Percentiles rank a stretch among this genome's conserved stretches.
phyloP scores from a whole-genome alignment of 1,139 yeast genomes.

The Geotrichum europaeum region DNA sequence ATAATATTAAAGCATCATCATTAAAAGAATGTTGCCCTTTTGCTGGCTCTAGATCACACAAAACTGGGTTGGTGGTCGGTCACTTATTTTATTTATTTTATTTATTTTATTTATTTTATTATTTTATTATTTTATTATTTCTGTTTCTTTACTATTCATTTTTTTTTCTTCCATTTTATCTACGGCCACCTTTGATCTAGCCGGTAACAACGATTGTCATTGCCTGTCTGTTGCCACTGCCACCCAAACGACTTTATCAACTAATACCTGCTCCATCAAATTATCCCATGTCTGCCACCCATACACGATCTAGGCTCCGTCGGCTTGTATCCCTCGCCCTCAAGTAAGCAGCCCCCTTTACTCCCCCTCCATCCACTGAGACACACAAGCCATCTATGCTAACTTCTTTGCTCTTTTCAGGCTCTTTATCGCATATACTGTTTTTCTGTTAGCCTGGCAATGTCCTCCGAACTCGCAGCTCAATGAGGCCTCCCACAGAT shows the following conservation, averaged over 20 bases:
- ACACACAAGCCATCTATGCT: background rate
- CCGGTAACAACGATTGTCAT: background rate
- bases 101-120: background rate
- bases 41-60: background rate
- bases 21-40: background rate
- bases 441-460: slow-evolving; percentile 1
- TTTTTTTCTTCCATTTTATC: background rate
- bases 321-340: background rate
- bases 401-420: slow-evolving; percentile 36
- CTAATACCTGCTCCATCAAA: background rate
- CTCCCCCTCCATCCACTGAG: background rate
- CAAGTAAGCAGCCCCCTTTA: background rate
- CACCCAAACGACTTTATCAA: background rate
- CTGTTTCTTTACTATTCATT: too few relatives aligned
- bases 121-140: background rate
- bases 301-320: background rate
- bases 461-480: slow-evolving; percentile 1
- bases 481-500: background rate
- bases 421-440: slow-evolving; percentile 38
- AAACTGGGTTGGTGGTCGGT: background rate
- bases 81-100: background rate
- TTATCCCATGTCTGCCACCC: background rate
- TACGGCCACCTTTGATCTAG: background rate
- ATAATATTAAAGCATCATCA: background rate
- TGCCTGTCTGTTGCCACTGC: background rate